Evolutionary conservation across 2,329 filamentous ascomycete species (phyloP).

Genomic region (Aspergillus puulaauensis): DNA sequence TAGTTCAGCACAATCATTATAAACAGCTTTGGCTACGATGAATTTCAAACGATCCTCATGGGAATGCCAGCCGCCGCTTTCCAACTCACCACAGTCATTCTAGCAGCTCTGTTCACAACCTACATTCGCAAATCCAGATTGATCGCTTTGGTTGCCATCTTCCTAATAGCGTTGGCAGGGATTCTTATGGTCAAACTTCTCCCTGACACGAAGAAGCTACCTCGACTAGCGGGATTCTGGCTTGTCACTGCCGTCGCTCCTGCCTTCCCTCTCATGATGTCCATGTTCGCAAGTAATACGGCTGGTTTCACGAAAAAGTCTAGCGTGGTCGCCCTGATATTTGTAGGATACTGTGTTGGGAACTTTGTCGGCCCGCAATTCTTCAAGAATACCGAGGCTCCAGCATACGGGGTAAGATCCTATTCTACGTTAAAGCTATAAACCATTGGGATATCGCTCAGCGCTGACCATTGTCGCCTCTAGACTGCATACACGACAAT

Average conservation of each 20-base stretch:
- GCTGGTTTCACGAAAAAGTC: conserved; percentile 22
- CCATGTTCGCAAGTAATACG: conserved; percentile 14
- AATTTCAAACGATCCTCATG: conserved; percentile 24
- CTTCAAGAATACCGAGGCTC: conserved; percentile 15
- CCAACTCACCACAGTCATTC: conserved; percentile 18
- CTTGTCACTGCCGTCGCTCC: conserved; percentile 18
- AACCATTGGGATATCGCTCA: no score
- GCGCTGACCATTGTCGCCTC: not conserved
- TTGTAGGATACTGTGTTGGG: conserved; percentile 18
- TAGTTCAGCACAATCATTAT: conserved; percentile 22
- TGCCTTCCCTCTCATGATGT: conserved; percentile 20
- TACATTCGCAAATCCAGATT: conserved; percentile 18
- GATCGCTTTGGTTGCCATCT: conserved; percentile 15
- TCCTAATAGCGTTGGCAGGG: conserved; percentile 18
- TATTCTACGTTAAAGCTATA: not conserved
- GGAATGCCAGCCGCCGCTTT: conserved; percentile 19
- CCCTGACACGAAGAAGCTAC: conserved; percentile 10
- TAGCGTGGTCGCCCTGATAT: conserved; percentile 16
- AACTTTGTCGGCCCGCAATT: conserved; percentile 20
- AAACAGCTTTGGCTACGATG: conserved; percentile 23
- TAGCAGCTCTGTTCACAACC: conserved; percentile 16
- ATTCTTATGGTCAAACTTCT: conserved; percentile 24
- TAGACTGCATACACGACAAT: conserved; percentile 24
- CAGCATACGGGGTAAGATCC: conserved; percentile 8
- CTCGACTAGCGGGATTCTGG: conserved; percentile 22